A percentile compares a stretch with the other conserved stretches of the same genome.
phyloP scores from a whole-genome alignment of 2,329 filamentous ascomycete genomes.

The Colletotrichum tropicale region DNA sequence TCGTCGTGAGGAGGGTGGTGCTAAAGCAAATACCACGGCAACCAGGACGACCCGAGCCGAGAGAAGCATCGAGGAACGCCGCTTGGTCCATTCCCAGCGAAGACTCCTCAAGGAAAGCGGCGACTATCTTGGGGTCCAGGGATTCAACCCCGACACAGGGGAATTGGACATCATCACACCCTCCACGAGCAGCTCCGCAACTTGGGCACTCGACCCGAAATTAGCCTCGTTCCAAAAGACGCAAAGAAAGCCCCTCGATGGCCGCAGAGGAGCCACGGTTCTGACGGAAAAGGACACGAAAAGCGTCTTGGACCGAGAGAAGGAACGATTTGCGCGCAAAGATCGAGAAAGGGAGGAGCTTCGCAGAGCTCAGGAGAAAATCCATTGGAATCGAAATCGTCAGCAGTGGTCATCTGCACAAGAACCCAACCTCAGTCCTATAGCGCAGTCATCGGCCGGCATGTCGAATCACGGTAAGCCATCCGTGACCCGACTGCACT shows the following conservation, averaged over 20 bases:
- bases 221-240: conserved; percentile 35
- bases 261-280: conserved; percentile 44
- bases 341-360: conserved; percentile 43
- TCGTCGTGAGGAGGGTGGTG: neutral
- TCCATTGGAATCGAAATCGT: conserved; percentile 49
- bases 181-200: conserved; percentile 46
- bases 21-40: neutral
- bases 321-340: conserved; percentile 47
- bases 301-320: conserved; percentile 31
- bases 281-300: conserved; percentile 51
- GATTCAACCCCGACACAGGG: conserved; percentile 62
- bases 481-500: neutral
- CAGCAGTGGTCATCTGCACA: conserved; percentile 57
- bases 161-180: conserved; percentile 55
- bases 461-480: conserved; percentile 11
- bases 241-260: conserved; percentile 36
- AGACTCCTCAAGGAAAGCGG: conserved; percentile 56
- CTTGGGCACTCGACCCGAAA: conserved; percentile 30
- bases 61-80: conserved; percentile 3
- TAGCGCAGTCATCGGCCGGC: conserved; percentile 42
- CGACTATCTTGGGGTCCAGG: conserved; percentile 64
- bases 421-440: conserved; percentile 54
- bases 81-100: conserved; percentile 37
- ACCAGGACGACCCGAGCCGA: neutral
- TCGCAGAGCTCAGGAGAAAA: conserved; percentile 32